Evolutionary conservation across 2,329 filamentous ascomycete genomes (phyloP), one percentile per base, ranked within the genome.

Genomic region (Exophiala bonariae): DNA sequence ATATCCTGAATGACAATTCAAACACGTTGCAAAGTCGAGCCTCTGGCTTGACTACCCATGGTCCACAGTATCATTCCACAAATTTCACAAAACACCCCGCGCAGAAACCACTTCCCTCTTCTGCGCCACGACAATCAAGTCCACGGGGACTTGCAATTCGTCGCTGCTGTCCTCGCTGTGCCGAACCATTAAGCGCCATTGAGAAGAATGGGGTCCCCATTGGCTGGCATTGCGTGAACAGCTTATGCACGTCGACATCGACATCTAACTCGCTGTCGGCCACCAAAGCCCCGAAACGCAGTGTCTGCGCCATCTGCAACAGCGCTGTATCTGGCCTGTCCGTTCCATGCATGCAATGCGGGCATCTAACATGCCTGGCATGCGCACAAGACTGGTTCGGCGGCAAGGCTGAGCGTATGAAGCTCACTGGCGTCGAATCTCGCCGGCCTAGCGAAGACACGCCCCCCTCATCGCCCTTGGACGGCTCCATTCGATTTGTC

Each of bases 281-380:
- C n/a, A 4, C 23, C 40, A 54, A 50, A 22, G 32, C 40, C 3
- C 40, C 52, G 22, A 54, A 55, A 18, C 44, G 40, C 41, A 57
- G 69, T n/a, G 63, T 65, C 41, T 76, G 73, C 51, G 60, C 67
- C 6, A 67, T 76, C 23, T 76, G 73, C 55, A 61, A 64, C 16
- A 68, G 69, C 54, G 59, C 66, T 3, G 61, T 74, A 5, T 60
- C 64, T 41, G 72, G 72, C 18, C 72, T 74, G 58, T 63, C 74
- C 36, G 61, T 69, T 2, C 73, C 73, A 4, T 76, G 73, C 50
- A 60, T 75, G 9, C 64, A 66, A 36, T 76, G 73, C 55, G 72
- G 73, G 14, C 73, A 76, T 47, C 66, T 74, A 14, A 67, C 66
- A 47, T 75, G 73, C 55, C 69, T 71, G 41, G 58, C 64, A 14